A percentile compares a stretch with the other conserved stretches of the same genome.
Evolutionary conservation across 1,284 basidiomycete species (phyloP).

Genomic region (Ustilago tritici): DNA sequence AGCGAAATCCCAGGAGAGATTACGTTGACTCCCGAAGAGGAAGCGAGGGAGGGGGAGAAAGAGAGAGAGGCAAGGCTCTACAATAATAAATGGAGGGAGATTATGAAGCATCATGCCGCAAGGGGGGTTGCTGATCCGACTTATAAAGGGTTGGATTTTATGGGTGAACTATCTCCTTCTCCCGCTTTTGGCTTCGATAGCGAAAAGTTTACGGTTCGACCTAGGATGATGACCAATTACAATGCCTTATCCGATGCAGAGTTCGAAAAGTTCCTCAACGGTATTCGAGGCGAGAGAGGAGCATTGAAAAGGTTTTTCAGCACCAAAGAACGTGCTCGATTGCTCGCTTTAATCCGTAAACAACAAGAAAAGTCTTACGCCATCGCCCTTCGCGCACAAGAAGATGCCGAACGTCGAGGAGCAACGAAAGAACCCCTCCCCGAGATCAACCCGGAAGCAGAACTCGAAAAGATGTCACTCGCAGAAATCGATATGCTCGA

Average conservation of each 20-base stretch:
- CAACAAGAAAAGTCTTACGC: conserved; percentile 44
- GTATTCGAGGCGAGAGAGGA: conserved; percentile 40
- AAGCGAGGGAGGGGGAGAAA: conserved; percentile 23
- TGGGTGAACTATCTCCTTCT: conserved; percentile 42
- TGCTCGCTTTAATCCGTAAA: conserved; percentile 45
- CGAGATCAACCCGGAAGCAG: conserved; percentile 49
- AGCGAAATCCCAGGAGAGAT: conserved; percentile 40
- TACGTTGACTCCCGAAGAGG: conserved; percentile 32
- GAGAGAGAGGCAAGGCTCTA: conserved; percentile 32
- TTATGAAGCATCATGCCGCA: conserved; percentile 46
- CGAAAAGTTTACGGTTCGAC: conserved; percentile 48
- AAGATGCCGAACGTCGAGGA: conserved; percentile 42
- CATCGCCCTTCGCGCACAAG: conserved; percentile 26
- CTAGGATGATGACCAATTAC: conserved; percentile 62
- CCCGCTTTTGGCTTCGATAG: conserved; percentile 40
- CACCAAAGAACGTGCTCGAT: conserved; percentile 34
- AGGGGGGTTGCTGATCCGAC: conserved; percentile 42
- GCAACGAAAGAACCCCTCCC: conserved; percentile 44
- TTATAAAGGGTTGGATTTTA: conserved; percentile 44
- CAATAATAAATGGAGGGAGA: conserved; percentile 40
- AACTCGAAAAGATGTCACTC: conserved; percentile 41
- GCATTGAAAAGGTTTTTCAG: conserved; percentile 38
- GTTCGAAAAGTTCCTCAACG: conserved; percentile 54
- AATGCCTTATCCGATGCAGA: conserved; percentile 52
- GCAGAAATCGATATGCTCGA: conserved; percentile 54